Base-by-base conservation (phyloP, 495 filamentous ascomycete genomes). In the Tuber calosporum region DNA sequence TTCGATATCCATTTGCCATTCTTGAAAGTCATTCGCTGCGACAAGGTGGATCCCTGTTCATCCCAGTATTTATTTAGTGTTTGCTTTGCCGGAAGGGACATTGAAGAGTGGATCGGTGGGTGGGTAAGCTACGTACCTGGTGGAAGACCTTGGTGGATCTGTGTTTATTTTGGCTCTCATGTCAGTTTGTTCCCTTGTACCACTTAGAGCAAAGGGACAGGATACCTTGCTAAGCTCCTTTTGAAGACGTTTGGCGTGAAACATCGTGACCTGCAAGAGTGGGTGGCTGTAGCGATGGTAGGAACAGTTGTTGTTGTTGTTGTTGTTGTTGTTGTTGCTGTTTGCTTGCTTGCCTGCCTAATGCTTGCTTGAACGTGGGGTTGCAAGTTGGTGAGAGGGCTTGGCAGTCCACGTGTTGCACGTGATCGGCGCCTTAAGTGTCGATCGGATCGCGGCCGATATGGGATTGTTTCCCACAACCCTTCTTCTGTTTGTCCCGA, bases 1-100 rank as follows among this genome's bases (percentile, higher is more conserved):
- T 71, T 86, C 83, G 74, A 99, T 96, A 81, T 99, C 95, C 84
- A 99, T 89, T 36, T 90, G 86, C 96, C 96, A 99, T 85, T 96
- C 90, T 78, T 91, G 87, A 42, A 97, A 87, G 80, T 93, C 89
- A 39, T 95, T 90, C 37, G 92, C 89, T 53, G 89, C 87, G 69
- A 93, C 90, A 69, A 97, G 87, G 69, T 86, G 84, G 79, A 99
- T 95, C 68, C 95, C 95, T 82, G 69, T 42, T 38, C 73, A 11
- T n/a, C 15, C n/a, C 34, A 42, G 37, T 67, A 30, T 67, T 58
- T 39, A 83, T 77, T 70, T 80, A 74, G 68, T 75, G 80, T 42
- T 83, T 80, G 70, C 84, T 78, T 82, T 84, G 43, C 34, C 15
- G 38, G 30, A 42, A 40, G 39, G 36, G 37, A n/a, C 13, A 13